Conservation (phyloP, 2,329 filamentous ascomycete genomes). For the Endoconidiophora polonica region DNA sequence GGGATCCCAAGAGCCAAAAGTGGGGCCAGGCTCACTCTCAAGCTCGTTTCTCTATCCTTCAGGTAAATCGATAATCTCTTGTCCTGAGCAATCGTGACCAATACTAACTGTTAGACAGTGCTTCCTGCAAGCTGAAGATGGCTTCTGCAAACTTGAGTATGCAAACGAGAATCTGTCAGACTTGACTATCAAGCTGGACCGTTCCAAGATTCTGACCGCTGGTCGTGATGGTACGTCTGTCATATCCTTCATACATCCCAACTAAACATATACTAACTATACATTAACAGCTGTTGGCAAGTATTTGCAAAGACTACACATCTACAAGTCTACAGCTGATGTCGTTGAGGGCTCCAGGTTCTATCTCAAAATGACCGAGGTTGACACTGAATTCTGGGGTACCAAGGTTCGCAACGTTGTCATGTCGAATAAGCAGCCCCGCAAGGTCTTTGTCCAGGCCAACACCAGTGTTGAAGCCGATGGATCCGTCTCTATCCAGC, state of each 20-base stretch:
- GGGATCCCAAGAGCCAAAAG: conserved; percentile 78
- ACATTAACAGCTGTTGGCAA: conserved; percentile 49
- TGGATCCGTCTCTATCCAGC: conserved; percentile 59
- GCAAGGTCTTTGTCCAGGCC: conserved; percentile 85
- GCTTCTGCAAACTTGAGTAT: conserved; percentile 72
- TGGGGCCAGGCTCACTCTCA: conserved; percentile 91
- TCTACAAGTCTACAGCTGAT: conserved; percentile 85
- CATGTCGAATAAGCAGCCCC: conserved; percentile 60
- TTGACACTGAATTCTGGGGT: conserved; percentile 70
- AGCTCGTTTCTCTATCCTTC: conserved; percentile 75
- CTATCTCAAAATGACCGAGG: conserved; percentile 69
- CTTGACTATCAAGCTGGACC: conserved; percentile 66
- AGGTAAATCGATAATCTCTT: conserved; percentile 19
- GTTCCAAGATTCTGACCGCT: conserved; percentile 67
- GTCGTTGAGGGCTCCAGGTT: conserved; percentile 59
- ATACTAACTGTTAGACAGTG: conserved; percentile 27
- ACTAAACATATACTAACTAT: conserved; percentile 15
- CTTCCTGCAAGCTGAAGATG: conserved; percentile 70
- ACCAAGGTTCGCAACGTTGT: conserved; percentile 62
- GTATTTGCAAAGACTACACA: conserved; percentile 79
- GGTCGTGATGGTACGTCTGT: conserved; percentile 45
- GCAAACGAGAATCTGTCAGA: conserved; percentile 59
- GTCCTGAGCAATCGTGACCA: not conserved
- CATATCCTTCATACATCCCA: not conserved
- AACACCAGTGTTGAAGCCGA: conserved; percentile 61